Base-by-base conservation (phyloP, 495 filamentous ascomycete genomes). In the Geoglossum glabrum region DNA sequence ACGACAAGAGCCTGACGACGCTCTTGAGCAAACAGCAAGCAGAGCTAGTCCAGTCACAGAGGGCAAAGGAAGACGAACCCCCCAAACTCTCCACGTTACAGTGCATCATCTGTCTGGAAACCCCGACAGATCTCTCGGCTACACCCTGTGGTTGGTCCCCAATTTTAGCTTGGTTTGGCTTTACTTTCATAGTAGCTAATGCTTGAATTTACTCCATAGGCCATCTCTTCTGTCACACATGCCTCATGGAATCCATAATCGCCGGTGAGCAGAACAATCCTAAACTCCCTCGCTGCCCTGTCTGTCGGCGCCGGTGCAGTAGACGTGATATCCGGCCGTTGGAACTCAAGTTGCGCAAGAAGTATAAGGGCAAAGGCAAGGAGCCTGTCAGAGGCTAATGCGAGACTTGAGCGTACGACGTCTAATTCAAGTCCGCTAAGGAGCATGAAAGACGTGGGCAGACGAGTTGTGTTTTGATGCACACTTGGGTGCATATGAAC, bases 41-140 rank as follows among this genome's bases (percentile, higher is more conserved):
- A 52, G 57, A 61, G n/a, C 33, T 55, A 9, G 50, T 58, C n/a
- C 21, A 33, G 10, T 45, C 56, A 10, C 51, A 60, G 31, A 57
- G 23, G 26, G 43, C 19, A 40, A 30, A 58, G 30, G 59, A 25
- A 50, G 28, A 54, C 10, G 57, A 51, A 28, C 30, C 43, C 13
- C 30, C 59, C 1, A 62, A 47, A 51, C 52, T 62, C 26, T 60
- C 46, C 9, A 17, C 15, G 3, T 19, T 62, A 36, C 60, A 62
- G 30, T 62, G 60, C 36, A 45, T 55, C 26, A 62, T 62, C 33
- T 62, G 60, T 33, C 30, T 62, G 19, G 60, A 61, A n/a, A 26
- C 34, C 15, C 58, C 58, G 46, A 55, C 30, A 1, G 58, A 62
- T 15, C 50, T 62, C n/a, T 58, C 60, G 4, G 28, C 51, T 21